Percentiles rank a stretch among this genome's conserved stretches.
These are phyloP conservation scores for Pythium aristosporum DNA, from an alignment of 352 stramenopile species.

Conservation along the genomic window DNA sequence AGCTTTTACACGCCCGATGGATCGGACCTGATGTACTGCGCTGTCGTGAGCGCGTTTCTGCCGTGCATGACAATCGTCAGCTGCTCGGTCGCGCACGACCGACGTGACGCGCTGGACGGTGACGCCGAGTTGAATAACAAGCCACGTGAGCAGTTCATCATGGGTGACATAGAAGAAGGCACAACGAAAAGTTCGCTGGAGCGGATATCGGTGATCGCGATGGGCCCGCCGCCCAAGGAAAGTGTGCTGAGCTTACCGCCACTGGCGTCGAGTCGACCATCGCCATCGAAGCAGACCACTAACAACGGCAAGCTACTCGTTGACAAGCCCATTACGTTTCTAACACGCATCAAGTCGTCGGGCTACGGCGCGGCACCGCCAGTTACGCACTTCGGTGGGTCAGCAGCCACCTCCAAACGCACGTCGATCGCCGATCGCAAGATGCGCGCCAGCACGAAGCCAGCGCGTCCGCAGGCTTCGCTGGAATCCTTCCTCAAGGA, in stretches of 20 bases:
- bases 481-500: conserved; percentile 56
- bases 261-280: conserved; percentile 28
- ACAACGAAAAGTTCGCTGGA: not conserved
- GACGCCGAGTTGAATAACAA: conserved; percentile 16
- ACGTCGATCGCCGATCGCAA: conserved; percentile 31
- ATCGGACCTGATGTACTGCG: conserved; percentile 35
- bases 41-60: conserved; percentile 62
- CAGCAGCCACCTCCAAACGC: conserved; percentile 16
- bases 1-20: conserved; percentile 38
- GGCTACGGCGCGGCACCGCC: conserved; percentile 58
- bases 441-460: not conserved
- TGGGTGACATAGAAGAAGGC: not conserved
- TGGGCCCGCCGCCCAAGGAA: conserved; percentile 37
- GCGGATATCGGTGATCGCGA: conserved; percentile 52
- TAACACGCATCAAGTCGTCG: conserved; percentile 75
- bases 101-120: not conserved
- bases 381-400: conserved; percentile 9
- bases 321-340: conserved; percentile 84
- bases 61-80: conserved; percentile 56
- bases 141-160: not conserved
- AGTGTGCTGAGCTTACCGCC: conserved; percentile 60
- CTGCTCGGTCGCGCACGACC: conserved; percentile 9
- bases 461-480: conserved; percentile 15
- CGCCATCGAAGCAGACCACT: conserved; percentile 35
- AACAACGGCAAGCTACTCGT: conserved; percentile 25